Evolutionary conservation across 306 rosid species (phyloP).

Genomic region (Nissolia schottii): DNA sequence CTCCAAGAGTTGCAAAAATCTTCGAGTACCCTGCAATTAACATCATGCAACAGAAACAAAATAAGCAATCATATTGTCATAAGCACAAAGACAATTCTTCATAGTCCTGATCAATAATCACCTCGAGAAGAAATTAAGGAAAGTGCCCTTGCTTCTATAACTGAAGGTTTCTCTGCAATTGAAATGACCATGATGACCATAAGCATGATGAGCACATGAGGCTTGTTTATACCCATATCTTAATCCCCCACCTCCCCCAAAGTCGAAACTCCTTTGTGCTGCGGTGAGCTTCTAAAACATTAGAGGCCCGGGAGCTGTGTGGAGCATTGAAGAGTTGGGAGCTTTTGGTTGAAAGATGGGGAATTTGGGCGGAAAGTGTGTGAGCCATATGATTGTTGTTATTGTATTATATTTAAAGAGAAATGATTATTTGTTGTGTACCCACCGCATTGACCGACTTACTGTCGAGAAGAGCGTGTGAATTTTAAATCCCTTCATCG

Average conservation of each 20-base stretch:
- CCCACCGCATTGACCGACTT: too few species aligned
- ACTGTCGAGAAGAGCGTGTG: too few species aligned
- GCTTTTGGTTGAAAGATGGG: neutral
- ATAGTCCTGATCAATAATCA: neutral
- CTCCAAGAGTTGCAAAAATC: slow-evolving; percentile 40
- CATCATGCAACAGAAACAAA: neutral
- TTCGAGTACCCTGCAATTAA: slow-evolving; percentile 26
- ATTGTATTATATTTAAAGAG: slow-evolving; percentile 1
- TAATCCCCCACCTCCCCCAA: neutral
- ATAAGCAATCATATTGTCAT: neutral
- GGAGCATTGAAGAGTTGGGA: neutral
- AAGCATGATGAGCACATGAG: slow-evolving; percentile 8
- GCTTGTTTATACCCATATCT: slow-evolving; percentile 21
- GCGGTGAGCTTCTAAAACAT: slow-evolving; percentile 30
- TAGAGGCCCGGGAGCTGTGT: slow-evolving; percentile 9
- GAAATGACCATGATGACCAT: slow-evolving; percentile 28
- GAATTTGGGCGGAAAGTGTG: slow-evolving; percentile 21
- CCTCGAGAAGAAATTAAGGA: slow-evolving; percentile 33
- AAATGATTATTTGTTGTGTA: too few species aligned
- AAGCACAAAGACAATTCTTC: neutral
- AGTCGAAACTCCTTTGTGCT: neutral
- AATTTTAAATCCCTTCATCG: too few species aligned
- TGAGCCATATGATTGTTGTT: slow-evolving; percentile 31
- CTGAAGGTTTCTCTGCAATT: slow-evolving; percentile 9
- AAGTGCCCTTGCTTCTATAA: slow-evolving; percentile 34